A percentile compares a stretch with the other conserved stretches of the same genome.
These are phyloP conservation scores for Litsea cubeba DNA, from an alignment of 164 flowering plant genomes.

Conservation along the genomic window DNA sequence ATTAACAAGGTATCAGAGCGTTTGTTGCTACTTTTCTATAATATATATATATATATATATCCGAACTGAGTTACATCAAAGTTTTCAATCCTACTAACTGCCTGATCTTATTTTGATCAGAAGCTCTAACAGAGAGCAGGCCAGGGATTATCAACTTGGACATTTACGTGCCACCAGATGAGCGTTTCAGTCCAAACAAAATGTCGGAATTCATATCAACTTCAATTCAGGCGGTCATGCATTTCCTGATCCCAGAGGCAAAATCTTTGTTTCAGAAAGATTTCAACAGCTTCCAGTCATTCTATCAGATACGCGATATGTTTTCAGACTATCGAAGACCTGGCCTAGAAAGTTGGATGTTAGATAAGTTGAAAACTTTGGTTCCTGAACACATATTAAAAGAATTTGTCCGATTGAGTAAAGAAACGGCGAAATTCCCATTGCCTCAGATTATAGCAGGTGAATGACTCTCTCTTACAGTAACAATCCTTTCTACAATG, in stretches of 20 bases:
- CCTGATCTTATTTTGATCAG: constrained; percentile 12
- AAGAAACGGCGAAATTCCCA: constrained; percentile 48
- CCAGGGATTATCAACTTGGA: constrained; percentile 25
- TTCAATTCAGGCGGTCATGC: constrained; percentile 40
- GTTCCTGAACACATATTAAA: constrained; percentile 46
- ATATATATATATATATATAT: too few relatives aligned
- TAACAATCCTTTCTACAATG: too few relatives aligned
- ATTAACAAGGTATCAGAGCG: too few relatives aligned
- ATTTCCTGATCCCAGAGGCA: constrained; percentile 44
- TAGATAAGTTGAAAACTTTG: constrained; percentile 26
- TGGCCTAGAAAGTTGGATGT: constrained; percentile 9
- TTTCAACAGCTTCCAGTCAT: constrained; percentile 12
- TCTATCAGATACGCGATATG: constrained; percentile 15
- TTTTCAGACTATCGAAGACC: background rate
- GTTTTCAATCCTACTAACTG: background rate
- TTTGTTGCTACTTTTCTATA: too few relatives aligned
- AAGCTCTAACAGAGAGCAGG: constrained; percentile 32
- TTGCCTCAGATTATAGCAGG: constrained; percentile 74
- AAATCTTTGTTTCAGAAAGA: constrained; percentile 33
- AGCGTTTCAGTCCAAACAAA: constrained; percentile 34
- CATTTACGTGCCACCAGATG: constrained; percentile 46
- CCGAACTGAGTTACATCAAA: background rate
- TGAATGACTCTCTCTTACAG: constrained; percentile 9
- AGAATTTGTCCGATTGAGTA: constrained; percentile 43
- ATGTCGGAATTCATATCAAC: constrained; percentile 34